Evolutionary conservation across 345 rosid genomes (phyloP).

Genomic region (Populus pruinosa): DNA sequence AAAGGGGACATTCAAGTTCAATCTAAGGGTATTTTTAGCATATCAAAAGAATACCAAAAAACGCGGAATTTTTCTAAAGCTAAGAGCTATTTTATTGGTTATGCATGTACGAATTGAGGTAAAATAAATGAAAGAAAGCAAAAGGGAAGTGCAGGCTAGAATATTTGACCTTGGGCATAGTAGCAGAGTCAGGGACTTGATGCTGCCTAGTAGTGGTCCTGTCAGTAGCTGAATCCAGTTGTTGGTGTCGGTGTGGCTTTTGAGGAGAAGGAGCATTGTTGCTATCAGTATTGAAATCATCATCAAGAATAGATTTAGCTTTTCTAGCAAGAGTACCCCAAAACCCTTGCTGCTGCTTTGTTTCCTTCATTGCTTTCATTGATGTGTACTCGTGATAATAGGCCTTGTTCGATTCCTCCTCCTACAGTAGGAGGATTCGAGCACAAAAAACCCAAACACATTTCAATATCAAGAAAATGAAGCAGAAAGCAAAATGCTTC

Average conservation of each 20-base stretch:
- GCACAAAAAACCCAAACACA: not conserved
- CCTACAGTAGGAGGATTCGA: slow-evolving; percentile 29
- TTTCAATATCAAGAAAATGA: not conserved
- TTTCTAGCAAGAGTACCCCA: slow-evolving; percentile 28
- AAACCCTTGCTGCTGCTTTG: slow-evolving; percentile 36
- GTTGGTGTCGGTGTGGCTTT: not conserved
- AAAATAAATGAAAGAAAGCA: not conserved
- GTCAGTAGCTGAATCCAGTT: slow-evolving; percentile 2
- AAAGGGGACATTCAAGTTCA: not conserved
- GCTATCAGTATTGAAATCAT: not conserved
- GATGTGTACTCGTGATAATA: slow-evolving; percentile 42
- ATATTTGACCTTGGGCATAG: slow-evolving; percentile 13
- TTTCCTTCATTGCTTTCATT: slow-evolving; percentile 35
- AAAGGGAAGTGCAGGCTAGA: not conserved
- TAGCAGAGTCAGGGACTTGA: not conserved
- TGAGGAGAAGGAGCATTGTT: not conserved
- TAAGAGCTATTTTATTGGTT: not conserved
- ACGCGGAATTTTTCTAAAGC: not conserved
- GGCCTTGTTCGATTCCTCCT: slow-evolving; percentile 21
- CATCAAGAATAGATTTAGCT: slow-evolving; percentile 31
- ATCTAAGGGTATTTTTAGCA: not conserved
- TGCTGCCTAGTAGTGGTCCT: not conserved
- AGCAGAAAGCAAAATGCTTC: not conserved
- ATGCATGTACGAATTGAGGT: not conserved
- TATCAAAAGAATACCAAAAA: not conserved